Conservation (phyloP, 495 filamentous ascomycete species). For the Trichoderma erinaceum region DNA sequence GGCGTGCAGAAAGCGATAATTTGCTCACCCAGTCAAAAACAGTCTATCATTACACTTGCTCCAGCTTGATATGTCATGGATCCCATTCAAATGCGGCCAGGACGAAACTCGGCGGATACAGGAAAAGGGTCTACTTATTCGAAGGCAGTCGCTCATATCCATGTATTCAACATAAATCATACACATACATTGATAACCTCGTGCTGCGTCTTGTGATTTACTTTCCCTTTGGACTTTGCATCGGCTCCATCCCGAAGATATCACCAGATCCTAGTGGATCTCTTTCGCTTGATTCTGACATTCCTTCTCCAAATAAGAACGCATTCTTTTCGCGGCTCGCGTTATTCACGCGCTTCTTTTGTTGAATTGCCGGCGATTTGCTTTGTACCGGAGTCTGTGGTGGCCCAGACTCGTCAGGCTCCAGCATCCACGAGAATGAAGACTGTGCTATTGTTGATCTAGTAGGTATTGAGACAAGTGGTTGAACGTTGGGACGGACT, state of each 20-base stretch:
- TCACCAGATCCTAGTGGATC: slow-evolving; percentile 31
- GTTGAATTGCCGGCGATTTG: slow-evolving; percentile 16
- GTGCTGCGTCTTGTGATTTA: background rate
- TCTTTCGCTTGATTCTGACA: slow-evolving; percentile 23
- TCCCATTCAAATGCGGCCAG: no score
- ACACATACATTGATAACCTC: background rate
- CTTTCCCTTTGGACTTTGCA: slow-evolving; percentile 24
- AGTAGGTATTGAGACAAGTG: slow-evolving; percentile 40
- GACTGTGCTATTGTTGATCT: slow-evolving; percentile 73
- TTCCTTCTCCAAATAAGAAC: slow-evolving; percentile 51
- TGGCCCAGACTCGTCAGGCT: slow-evolving; percentile 35
- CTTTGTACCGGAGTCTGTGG: slow-evolving; percentile 3
- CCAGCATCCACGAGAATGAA: slow-evolving; percentile 93
- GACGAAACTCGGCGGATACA: no score
- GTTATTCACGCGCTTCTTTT: slow-evolving; percentile 38
- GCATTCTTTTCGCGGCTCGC: slow-evolving; percentile 46
- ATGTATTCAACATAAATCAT: background rate
- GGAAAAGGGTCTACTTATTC: no score
- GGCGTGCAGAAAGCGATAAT: no score
- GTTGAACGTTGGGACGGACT: background rate
- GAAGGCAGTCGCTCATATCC: no score
- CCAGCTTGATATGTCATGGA: no score
- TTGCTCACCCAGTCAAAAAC: no score
- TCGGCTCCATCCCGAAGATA: slow-evolving; percentile 42
- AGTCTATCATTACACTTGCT: no score